Evolutionary conservation across 768 basidiomycete genomes (phyloP), one percentile per base, ranked within the genome.

Genomic region (Boletus fagicola): DNA sequence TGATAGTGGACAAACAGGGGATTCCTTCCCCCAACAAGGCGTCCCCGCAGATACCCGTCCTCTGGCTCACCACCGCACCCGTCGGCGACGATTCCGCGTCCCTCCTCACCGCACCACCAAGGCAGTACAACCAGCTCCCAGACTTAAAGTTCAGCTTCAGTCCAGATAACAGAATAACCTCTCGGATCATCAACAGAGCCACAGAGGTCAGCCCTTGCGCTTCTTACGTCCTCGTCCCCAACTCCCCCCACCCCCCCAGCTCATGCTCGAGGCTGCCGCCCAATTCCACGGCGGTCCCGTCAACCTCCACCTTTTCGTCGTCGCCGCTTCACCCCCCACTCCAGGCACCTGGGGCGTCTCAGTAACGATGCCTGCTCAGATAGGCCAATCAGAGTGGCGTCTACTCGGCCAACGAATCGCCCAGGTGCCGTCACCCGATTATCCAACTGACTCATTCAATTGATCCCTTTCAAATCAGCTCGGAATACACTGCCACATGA

Each of bases 401-500:
- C 64, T 71, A 24, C 69, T 82, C 30, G 77, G 78, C 28, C 72
- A 78, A 44, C 76, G 73, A 55, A 63, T 83, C 58, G 75, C 73
- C 43, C 74, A 78, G 74, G 82, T 83, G 73, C 59, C 65, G 50
- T 62, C 26, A 43, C 51, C n/a, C 54, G 50, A 59, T 40, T 45
- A 26, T 39, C 44, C 38, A 26, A 10, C 31, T 35, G 38, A 50
- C 52, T 40, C 52, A 35, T 52, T 48, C 54, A 53, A 57, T 56
- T 71, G 62, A 72, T 61, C 54, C 46, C 49, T 54, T 51, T 52
- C 56, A n/a, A n/a, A 51, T 50, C 62, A 87, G 86, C 74, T 77
- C 44, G 71, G 78, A 48, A 82, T 86, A 46, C 79, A 80, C 54
- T 82, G 80, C 61, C 86, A 86, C 66, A 74, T 87, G 73, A 76